These are phyloP conservation scores for Alternaria gansuensis DNA, from an alignment of 2,329 filamentous ascomycete species.

Conservation along the genomic window DNA sequence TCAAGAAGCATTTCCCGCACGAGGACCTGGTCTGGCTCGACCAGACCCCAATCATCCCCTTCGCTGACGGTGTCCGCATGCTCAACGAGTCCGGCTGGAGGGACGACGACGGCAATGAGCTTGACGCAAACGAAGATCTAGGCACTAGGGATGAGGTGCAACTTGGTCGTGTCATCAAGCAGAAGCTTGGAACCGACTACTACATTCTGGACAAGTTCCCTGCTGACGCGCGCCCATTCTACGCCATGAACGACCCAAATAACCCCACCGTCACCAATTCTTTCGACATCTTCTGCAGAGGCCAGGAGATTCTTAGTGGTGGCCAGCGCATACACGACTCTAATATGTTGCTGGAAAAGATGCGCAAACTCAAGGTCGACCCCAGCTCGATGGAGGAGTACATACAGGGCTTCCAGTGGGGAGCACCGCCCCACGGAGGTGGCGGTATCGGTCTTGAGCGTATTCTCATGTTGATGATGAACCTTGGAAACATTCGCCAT, in stretches of 20 bases:
- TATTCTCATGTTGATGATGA: conserved; percentile 83
- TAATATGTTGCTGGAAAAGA: conserved; percentile 75
- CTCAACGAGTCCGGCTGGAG: conserved; percentile 79
- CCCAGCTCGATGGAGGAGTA: conserved; percentile 91
- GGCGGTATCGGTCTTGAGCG: conserved; percentile 91
- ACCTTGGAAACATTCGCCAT: conserved; percentile 87
- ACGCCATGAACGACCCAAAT: conserved; percentile 83
- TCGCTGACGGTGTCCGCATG: conserved; percentile 80
- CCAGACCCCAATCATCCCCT: conserved; percentile 81
- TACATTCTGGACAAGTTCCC: conserved; percentile 97
- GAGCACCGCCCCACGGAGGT: conserved; percentile 86
- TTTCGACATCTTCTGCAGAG: conserved; percentile 93
- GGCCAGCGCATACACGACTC: conserved; percentile 92
- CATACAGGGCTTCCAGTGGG: conserved; percentile 85
- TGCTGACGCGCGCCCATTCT: conserved; percentile 83
- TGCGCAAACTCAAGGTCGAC: conserved; percentile 77
- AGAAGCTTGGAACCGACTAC: conserved; percentile 89
- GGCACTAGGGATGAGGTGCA: conserved; percentile 87
- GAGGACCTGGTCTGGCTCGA: conserved; percentile 88
- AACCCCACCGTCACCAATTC: conserved; percentile 83
- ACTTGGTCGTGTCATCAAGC: conserved; percentile 82
- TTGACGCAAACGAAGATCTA: conserved; percentile 79
- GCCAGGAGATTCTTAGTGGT: conserved; percentile 90
- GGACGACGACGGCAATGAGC: conserved; percentile 76
- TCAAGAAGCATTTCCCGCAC: conserved; percentile 86